phyloP scores from a whole-genome alignment of 768 basidiomycete genomes.

The Chlorophyllum brunneum region DNA sequence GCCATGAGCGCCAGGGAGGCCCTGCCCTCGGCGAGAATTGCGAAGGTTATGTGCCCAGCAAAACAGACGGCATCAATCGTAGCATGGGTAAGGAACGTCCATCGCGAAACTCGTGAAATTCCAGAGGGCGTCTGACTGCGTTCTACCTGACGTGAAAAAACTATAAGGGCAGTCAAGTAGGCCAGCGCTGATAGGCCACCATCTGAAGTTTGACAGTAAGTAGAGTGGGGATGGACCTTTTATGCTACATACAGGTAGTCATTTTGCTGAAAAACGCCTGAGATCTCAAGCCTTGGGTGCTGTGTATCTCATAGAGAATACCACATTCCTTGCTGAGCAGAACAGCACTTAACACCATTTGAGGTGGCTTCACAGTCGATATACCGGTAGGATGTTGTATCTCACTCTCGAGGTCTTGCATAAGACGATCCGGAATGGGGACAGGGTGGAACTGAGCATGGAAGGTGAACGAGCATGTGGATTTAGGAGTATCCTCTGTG shows the following conservation, averaged over 20 bases:
- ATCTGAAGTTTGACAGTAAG: constrained; percentile 40
- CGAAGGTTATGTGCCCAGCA: constrained; percentile 85
- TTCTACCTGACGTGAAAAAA: constrained; percentile 74
- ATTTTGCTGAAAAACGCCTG: constrained; percentile 72
- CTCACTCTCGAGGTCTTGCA: constrained; percentile 73
- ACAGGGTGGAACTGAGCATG: constrained; percentile 62
- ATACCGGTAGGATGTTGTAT: constrained; percentile 71
- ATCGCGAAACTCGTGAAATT: constrained; percentile 74
- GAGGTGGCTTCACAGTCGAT: constrained; percentile 53
- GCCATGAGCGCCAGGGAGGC: constrained; percentile 79
- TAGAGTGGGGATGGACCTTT: not conserved
- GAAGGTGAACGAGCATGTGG: constrained; percentile 62
- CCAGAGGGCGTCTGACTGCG: constrained; percentile 74
- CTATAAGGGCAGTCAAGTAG: constrained; percentile 61
- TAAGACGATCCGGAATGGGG: constrained; percentile 44
- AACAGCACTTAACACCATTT: constrained; percentile 57
- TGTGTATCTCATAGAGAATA: constrained; percentile 60
- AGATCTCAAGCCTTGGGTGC: constrained; percentile 71
- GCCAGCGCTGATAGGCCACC: constrained; percentile 64
- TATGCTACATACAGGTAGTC: constrained; percentile 47
- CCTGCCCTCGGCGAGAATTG: constrained; percentile 78
- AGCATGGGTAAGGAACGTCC: constrained; percentile 78
- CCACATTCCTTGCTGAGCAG: constrained; percentile 81
- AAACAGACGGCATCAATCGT: constrained; percentile 82
- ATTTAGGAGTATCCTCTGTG: constrained; percentile 44